These are phyloP conservation scores for Phoenix dactylifera DNA, from an alignment of 176 grass and related monocot species.

Conservation along the genomic window DNA sequence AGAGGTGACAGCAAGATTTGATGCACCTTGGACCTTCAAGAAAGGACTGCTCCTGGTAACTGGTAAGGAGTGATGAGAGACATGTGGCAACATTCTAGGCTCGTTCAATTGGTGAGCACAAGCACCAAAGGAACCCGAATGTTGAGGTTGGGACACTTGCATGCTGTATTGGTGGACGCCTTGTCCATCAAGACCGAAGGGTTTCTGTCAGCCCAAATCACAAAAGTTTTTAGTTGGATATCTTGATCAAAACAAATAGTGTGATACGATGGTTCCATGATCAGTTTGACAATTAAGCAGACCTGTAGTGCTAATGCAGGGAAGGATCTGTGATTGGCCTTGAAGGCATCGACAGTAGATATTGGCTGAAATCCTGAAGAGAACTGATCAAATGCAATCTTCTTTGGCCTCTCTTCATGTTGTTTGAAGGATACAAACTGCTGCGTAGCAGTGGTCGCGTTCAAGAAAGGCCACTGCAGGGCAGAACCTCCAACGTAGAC, in stretches of 20 bases:
- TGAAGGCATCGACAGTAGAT: slow-evolving; percentile 18
- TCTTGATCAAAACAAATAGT: neutral
- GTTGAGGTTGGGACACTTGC: slow-evolving; percentile 18
- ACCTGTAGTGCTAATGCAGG: slow-evolving; percentile 49
- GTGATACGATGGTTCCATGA: slow-evolving; percentile 1
- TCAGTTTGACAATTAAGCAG: neutral
- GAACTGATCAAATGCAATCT: slow-evolving; percentile 25
- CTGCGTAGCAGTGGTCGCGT: slow-evolving; percentile 26
- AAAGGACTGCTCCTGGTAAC: slow-evolving; percentile 36
- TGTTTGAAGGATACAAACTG: slow-evolving; percentile 59
- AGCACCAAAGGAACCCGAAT: slow-evolving; percentile 18
- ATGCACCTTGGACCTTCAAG: slow-evolving; percentile 49
- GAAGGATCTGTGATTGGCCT: slow-evolving; percentile 13
- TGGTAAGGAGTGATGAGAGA: slow-evolving; percentile 29
- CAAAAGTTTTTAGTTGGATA: neutral
- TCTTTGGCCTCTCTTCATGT: slow-evolving; percentile 34
- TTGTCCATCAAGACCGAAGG: slow-evolving; percentile 20
- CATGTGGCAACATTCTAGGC: slow-evolving; percentile 31
- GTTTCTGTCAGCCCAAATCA: slow-evolving; percentile 31
- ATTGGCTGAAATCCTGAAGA: slow-evolving; percentile 40
- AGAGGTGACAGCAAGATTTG: slow-evolving; percentile 13
- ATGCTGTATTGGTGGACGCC: slow-evolving; percentile 15
- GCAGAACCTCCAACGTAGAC: slow-evolving; percentile 32
- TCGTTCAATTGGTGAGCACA: slow-evolving; percentile 29
- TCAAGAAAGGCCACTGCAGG: slow-evolving; percentile 62